Evolutionary conservation across 306 rosid species (phyloP).

Genomic region (Begonia loranthoides): DNA sequence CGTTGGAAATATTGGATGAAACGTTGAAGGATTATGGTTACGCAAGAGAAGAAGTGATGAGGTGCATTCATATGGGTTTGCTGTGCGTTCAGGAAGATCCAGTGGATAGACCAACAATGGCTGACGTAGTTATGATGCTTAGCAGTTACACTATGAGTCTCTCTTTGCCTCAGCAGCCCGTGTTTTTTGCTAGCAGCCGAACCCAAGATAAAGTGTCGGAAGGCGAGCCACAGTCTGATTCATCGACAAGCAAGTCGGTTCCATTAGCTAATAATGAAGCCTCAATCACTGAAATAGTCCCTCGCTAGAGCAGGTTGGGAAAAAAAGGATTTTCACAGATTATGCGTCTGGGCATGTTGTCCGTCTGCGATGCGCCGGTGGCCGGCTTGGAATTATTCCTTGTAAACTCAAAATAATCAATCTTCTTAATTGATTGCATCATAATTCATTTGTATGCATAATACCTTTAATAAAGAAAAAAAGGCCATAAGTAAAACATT

Average conservation of each 20-base stretch:
- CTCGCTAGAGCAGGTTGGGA: background rate
- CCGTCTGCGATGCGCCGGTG: no score
- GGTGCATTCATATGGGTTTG: conserved; percentile 41
- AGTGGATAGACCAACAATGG: conserved; percentile 32
- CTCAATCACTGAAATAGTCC: conserved; percentile 4
- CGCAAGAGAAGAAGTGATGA: conserved; percentile 16
- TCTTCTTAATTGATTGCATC: no score
- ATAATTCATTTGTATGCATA: no score
- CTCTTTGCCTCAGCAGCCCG: conserved; percentile 20
- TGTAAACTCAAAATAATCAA: no score
- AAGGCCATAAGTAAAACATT: no score
- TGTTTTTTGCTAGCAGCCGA: conserved; percentile 10
- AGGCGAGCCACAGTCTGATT: background rate
- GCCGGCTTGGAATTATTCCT: no score
- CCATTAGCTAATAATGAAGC: background rate
- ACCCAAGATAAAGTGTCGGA: background rate
- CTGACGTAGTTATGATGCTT: conserved; percentile 24
- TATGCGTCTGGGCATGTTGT: no score
- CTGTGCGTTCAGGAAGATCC: conserved; percentile 33
- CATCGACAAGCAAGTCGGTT: conserved; percentile 1
- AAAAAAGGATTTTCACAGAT: no score
- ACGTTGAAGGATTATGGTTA: conserved; percentile 8
- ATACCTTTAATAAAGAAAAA: no score
- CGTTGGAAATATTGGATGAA: conserved; percentile 19
- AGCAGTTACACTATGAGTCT: conserved; percentile 20